Percentiles rank a stretch among this genome's conserved stretches.
These are phyloP conservation scores for Oryza glaberrima DNA, from an alignment of 176 grass and related monocot species.

Conservation along the genomic window DNA sequence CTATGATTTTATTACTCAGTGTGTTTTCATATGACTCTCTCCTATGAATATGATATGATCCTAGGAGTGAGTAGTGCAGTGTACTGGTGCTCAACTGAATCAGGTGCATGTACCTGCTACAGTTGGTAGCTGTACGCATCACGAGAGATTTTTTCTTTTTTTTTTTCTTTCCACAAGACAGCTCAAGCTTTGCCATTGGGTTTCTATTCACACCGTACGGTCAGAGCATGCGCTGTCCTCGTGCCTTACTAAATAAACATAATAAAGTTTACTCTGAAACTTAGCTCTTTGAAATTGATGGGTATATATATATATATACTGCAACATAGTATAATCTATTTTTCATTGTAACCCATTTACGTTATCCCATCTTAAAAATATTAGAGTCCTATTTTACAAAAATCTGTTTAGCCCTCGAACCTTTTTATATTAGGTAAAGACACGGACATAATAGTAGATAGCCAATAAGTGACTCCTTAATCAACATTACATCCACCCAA, in stretches of 20 bases:
- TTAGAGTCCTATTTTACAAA: too few relatives aligned
- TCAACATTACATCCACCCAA: too few relatives aligned
- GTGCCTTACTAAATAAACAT: background rate
- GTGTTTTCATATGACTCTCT: background rate
- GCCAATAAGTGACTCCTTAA: too few relatives aligned
- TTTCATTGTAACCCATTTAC: too few relatives aligned
- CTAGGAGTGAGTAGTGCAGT: background rate
- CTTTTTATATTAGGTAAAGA: too few relatives aligned
- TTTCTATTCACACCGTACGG: background rate
- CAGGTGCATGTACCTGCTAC: constrained; percentile 26
- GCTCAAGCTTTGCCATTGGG: background rate
- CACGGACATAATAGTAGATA: too few relatives aligned
- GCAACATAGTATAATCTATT: too few relatives aligned
- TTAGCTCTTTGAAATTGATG: too few relatives aligned
- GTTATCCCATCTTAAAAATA: too few relatives aligned
- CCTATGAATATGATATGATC: background rate
- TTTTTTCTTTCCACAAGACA: background rate
- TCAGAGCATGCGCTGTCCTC: background rate
- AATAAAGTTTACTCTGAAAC: too few relatives aligned
- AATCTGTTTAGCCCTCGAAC: too few relatives aligned
- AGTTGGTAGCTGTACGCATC: constrained; percentile 41
- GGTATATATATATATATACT: too few relatives aligned
- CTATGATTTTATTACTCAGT: background rate
- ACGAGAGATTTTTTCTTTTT: constrained; percentile 7
- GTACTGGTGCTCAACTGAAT: background rate